Evolutionary conservation across 345 rosid species (phyloP).

Genomic region (Mangifera indica): DNA sequence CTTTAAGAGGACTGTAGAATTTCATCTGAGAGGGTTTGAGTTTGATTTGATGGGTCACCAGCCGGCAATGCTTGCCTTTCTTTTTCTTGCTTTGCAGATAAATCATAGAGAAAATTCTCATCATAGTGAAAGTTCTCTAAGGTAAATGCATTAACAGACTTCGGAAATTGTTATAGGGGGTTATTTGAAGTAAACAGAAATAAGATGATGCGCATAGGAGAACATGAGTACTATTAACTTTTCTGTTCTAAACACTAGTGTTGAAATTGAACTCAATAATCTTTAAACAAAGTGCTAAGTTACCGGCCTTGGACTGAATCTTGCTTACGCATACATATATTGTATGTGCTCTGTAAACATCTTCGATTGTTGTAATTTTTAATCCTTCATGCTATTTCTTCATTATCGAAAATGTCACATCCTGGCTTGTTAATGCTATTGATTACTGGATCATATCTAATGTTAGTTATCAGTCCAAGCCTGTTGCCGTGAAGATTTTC

Average conservation of each 20-base stretch:
- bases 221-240: neutral
- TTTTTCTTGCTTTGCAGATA: neutral
- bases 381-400: neutral
- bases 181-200: neutral
- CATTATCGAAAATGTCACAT: neutral
- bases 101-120: neutral
- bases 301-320: neutral
- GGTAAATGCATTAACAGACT: neutral
- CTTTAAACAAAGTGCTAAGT: neutral
- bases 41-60: slow-evolving; percentile 6
- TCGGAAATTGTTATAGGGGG: neutral
- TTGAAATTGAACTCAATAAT: neutral
- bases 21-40: neutral
- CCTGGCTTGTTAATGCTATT: slow-evolving; percentile 10
- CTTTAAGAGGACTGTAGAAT: neutral
- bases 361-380: neutral
- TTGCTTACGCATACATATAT: neutral
- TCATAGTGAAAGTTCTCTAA: neutral
- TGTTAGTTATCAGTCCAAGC: slow-evolving; percentile 30
- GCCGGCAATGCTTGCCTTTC: slow-evolving; percentile 4
- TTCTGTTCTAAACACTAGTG: neutral
- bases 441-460: neutral
- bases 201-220: neutral
- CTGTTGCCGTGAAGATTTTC: slow-evolving; percentile 57
- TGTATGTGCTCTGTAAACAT: neutral